Evolutionary conservation across 2,329 filamentous ascomycete genomes (phyloP).

Genomic region (Ophiobolus disseminans): DNA sequence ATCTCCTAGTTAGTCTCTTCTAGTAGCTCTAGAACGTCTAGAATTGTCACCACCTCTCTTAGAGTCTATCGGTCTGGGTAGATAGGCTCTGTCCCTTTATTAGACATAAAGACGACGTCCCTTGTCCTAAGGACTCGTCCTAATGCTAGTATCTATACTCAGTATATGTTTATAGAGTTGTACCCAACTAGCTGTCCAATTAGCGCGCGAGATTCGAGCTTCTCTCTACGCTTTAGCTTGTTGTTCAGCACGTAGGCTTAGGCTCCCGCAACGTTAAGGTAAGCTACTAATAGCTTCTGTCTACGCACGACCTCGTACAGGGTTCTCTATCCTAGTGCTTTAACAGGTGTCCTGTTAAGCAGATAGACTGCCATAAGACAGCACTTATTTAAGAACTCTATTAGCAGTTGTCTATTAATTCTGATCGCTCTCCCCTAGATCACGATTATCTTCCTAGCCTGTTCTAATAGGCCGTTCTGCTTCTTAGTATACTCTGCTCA

Average conservation of each 20-base stretch:
- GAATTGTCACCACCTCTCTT: too few species aligned
- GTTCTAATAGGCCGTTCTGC: too few species aligned
- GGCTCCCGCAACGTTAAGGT: background rate
- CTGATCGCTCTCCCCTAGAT: background rate
- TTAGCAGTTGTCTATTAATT: background rate
- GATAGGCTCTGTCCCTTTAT: too few species aligned
- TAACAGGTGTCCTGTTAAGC: background rate
- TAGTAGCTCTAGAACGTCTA: too few species aligned
- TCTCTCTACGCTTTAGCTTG: constrained; percentile 12
- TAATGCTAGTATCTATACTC: constrained; percentile 4
- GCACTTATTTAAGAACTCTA: background rate
- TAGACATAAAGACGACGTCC: background rate
- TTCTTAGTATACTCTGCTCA: too few species aligned
- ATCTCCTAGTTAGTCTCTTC: too few species aligned
- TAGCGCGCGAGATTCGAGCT: constrained; percentile 14
- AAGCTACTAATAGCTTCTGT: background rate
- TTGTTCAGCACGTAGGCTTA: constrained; percentile 13
- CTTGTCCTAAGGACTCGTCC: background rate
- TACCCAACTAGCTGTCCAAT: constrained; percentile 26
- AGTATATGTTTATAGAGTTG: constrained; percentile 22
- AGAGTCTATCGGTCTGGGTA: too few species aligned
- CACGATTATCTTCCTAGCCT: background rate
- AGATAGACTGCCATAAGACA: background rate
- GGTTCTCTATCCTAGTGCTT: background rate
- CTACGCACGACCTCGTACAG: background rate